Evolutionary conservation across 2,329 filamentous ascomycete genomes (phyloP).

Genomic region (Penicillium sp.): DNA sequence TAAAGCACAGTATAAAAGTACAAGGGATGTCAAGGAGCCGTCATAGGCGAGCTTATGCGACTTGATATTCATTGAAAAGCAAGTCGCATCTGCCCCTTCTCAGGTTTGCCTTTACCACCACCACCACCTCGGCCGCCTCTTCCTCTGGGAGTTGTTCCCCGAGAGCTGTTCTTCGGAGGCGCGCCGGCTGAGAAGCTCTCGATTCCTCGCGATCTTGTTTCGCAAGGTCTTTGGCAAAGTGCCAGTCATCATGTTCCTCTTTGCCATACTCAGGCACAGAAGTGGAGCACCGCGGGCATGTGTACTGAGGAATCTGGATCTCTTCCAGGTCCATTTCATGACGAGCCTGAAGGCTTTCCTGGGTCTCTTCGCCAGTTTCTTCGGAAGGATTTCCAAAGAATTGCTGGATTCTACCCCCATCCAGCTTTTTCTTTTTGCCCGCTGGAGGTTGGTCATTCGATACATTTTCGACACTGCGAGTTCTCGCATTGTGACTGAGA

Average conservation of each 20-base stretch:
- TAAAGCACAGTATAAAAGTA: not conserved
- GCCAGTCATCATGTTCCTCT: slow-evolving; percentile 87
- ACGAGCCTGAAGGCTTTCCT: not conserved
- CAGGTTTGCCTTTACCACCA: slow-evolving; percentile 31
- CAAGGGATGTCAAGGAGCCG: not conserved
- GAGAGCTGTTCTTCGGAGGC: slow-evolving; percentile 14
- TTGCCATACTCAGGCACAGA: slow-evolving; percentile 60
- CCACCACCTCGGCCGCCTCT: slow-evolving; percentile 26
- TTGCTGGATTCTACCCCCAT: slow-evolving; percentile 56
- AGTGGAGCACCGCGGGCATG: slow-evolving; percentile 68
- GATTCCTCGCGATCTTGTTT: slow-evolving; percentile 57
- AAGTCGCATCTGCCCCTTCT: slow-evolving; percentile 41
- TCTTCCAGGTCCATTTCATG: not conserved
- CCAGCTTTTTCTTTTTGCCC: slow-evolving; percentile 51
- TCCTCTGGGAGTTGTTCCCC: slow-evolving; percentile 22
- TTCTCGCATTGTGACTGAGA: slow-evolving; percentile 31
- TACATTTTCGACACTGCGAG: slow-evolving; percentile 13
- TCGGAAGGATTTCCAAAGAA: slow-evolving; percentile 56
- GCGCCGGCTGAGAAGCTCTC: slow-evolving; percentile 17
- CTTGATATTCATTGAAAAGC: slow-evolving; percentile 31
- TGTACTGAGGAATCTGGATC: slow-evolving; percentile 31
- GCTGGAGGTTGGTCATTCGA: slow-evolving; percentile 17
- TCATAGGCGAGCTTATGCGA: not conserved
- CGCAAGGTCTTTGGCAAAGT: slow-evolving; percentile 86
- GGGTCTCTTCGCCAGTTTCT: not conserved